These are phyloP conservation scores for Mycena galericulata DNA, from an alignment of 768 basidiomycete genomes.

Conservation along the genomic window DNA sequence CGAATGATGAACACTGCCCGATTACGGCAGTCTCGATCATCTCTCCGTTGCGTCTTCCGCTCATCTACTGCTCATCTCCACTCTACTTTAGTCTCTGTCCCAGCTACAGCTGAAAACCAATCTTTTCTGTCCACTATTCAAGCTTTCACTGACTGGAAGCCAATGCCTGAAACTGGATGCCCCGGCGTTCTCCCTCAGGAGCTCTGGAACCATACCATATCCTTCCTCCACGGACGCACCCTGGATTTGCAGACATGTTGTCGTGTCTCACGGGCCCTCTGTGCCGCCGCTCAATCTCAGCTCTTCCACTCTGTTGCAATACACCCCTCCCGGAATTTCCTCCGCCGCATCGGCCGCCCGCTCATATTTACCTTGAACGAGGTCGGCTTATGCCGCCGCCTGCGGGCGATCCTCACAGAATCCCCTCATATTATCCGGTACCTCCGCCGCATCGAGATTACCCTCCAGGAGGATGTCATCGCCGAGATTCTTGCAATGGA, in stretches of 20 bases:
- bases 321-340: not conserved
- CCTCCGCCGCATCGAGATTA: not conserved
- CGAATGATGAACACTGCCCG: too few relatives aligned
- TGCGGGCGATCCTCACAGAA: not conserved
- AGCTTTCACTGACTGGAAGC: too few relatives aligned
- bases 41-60: too few relatives aligned
- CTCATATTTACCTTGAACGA: not conserved
- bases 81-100: too few relatives aligned
- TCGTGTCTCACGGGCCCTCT: not conserved
- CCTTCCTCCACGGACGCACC: not conserved
- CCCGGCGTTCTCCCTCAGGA: not conserved
- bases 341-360: not conserved
- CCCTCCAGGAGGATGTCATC: not conserved
- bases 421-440: not conserved
- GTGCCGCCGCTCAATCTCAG: not conserved
- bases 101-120: too few relatives aligned
- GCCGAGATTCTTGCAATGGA: not conserved
- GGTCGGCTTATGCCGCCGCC: not conserved
- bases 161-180: constrained; percentile 1
- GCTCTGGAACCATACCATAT: not conserved
- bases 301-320: not conserved
- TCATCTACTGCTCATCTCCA: too few relatives aligned
- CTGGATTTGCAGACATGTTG: not conserved
- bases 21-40: too few relatives aligned
- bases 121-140: too few relatives aligned